Evolutionary conservation across 352 stramenopile species (phyloP), one percentile per base, ranked within the genome.

Genomic region (Lagenidium giganteum): DNA sequence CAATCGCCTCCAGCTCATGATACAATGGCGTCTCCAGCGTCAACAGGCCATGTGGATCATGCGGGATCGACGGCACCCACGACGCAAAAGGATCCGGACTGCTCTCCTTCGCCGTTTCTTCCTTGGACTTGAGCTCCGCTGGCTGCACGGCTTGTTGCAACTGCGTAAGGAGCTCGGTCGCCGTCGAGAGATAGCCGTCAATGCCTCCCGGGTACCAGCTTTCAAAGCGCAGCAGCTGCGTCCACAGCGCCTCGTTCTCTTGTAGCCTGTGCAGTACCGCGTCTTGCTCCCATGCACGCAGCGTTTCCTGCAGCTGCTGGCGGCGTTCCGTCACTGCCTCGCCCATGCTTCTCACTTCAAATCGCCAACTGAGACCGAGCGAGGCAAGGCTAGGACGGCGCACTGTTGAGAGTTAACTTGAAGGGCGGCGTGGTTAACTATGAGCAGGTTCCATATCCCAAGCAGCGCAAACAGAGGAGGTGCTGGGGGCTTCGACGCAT

Each of bases 181-280:
- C 73, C 8, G 65, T 77, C 28, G 45, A 36, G 21, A 88, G 22
- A 30, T 88, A 88, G 24, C 52, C 54, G 41, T 68, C 70, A 24
- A 88, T 36, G 22, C 76, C 76, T 22, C 73, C 70, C 18, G 72
- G 69, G 53, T 86, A 88, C 75, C 72, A 85, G 16, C 37, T 30
- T 37, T 83, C 68, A 36, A 87, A 85, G 47, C 77, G 72, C 54
- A 70, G 45, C 11, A 87, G 42, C 28, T 87, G 75, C 3, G 47
- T 28, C 49, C 43, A 59, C 37, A 85, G 40, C 2, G 49, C n/a
- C 13, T 40, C 26, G 8, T 47, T 23, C 12, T 37, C 39, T 7
- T 38, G 17, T 3, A 86, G 44, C 30, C 55, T 38, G 2, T 51
- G 24, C 22, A 86, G 58, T 32, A 86, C 61, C 35, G 68, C 60